Base-by-base conservation (phyloP, 768 basidiomycete species). In the Rhizopogon vinicolor region DNA sequence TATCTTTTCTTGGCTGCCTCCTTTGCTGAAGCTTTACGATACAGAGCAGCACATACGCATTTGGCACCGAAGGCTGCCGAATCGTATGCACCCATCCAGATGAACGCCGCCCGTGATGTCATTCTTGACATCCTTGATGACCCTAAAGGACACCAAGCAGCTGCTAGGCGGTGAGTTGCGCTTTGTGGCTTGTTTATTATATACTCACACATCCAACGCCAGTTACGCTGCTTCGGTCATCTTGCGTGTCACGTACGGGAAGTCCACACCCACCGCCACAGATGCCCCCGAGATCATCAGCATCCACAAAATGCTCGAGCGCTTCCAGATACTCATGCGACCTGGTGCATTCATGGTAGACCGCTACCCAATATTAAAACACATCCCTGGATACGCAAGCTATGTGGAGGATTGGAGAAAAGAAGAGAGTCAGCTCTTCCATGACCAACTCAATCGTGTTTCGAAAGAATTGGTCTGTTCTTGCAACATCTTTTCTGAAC, bases 341-440 rank as follows among this genome's bases (percentile, higher is more conserved):
- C 74, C 72, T 6, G 75, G 75, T 13, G 65, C 66, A 13, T 54
- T 70, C 40, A 49, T 70, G 14, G 64, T 76, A 18, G 75, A 78
- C 41, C 63, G 44, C 19, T 71, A 65, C 52, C 75, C 77, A 0
- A 58, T 73, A 54, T 58, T 77, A 18, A 68, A 65, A 44, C 80
- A 79, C 62, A 64, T 89, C 19, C 86, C 87, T 1, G 83, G 82
- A 19, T 86, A 86, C 58, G 68, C 83, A 4, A 74, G 76, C 18
- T 77, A 83, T 55, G 69, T 89, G 8, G 73, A 78, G 53, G 67
- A 72, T 3, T 84, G 82, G 48, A 85, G 86, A 58, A 62, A 60
- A 5, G 82, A 85, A 49, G 85, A 86, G 58, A 71, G 81, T 0
- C 68, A 63, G 1, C 63, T 87, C 8, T 86, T 86, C 70, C 79